phyloP scores from a whole-genome alignment of 345 rosid species.

The Rhodomyrtus tomentosa region DNA sequence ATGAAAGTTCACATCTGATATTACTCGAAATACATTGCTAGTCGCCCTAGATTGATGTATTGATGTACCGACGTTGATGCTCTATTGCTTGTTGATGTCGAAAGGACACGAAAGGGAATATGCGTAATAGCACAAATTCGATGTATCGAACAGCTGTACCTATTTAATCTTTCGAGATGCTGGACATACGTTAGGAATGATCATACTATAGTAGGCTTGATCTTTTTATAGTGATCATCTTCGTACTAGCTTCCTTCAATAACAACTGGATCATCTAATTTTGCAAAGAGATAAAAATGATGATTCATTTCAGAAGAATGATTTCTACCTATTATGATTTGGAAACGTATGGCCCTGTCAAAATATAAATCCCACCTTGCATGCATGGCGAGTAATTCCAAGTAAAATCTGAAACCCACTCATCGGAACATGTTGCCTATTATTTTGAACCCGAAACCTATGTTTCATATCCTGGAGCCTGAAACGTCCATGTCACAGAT shows the following conservation, averaged over 20 bases:
- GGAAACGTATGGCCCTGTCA: background rate
- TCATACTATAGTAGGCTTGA: background rate
- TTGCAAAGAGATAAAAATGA: background rate
- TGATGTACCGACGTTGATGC: background rate
- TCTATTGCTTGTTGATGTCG: background rate
- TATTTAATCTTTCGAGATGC: background rate
- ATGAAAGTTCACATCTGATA: rapidly evolving
- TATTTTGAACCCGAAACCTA: no score
- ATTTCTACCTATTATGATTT: background rate
- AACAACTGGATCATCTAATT: background rate
- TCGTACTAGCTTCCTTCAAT: background rate
- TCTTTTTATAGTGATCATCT: background rate
- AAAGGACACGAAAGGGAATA: background rate
- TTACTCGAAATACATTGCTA: rapidly evolving
- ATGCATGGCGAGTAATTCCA: background rate
- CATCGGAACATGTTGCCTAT: no score
- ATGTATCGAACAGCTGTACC: background rate
- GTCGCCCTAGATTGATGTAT: background rate
- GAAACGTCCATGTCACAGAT: no score
- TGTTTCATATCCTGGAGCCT: no score
- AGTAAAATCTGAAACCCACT: rapidly evolving
- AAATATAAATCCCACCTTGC: background rate
- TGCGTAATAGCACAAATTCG: background rate
- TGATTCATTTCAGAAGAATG: background rate
- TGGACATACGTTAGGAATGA: background rate